Conservation (phyloP, 805 yeast species). For the Nematodospora valgi region DNA sequence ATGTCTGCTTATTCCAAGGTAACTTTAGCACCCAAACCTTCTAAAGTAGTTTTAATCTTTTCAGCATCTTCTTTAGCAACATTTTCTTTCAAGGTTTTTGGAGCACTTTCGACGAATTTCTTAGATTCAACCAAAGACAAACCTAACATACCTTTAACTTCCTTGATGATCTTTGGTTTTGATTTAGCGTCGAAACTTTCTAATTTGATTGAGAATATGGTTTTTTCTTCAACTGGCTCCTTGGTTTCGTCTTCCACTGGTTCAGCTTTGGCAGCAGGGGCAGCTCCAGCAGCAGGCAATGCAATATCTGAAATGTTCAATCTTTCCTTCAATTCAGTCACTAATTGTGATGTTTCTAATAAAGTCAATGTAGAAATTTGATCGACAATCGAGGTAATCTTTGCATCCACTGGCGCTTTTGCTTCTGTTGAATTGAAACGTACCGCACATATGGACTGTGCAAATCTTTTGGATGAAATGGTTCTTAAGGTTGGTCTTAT, state of each 20-base stretch:
- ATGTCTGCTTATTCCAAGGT: conserved; percentile 85
- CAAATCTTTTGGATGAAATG: conserved; percentile 22
- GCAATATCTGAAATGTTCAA: conserved; percentile 84
- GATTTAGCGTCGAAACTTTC: conserved; percentile 93
- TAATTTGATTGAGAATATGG: conserved; percentile 86
- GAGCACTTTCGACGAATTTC: conserved; percentile 97
- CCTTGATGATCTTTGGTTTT: conserved; percentile 97
- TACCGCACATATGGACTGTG: conserved; percentile 18
- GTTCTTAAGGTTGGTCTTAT: conserved; percentile 35
- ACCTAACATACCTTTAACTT: conserved; percentile 88
- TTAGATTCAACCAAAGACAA: conserved; percentile 93
- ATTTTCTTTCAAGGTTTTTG: conserved; percentile 91
- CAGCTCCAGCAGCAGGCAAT: conserved; percentile 7
- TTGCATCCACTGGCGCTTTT: conserved; percentile 71
- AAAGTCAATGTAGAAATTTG: conserved; percentile 88
- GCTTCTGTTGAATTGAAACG: conserved; percentile 49
- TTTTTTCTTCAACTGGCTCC: conserved; percentile 84
- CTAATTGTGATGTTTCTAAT: conserved; percentile 86
- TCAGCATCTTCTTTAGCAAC: conserved; percentile 98
- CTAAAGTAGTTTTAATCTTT: conserved; percentile 88
- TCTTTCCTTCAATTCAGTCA: conserved; percentile 72
- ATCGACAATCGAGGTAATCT: conserved; percentile 82
- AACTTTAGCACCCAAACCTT: conserved; percentile 93
- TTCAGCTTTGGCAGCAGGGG: conserved; percentile 2
- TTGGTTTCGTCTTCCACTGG: conserved; percentile 56